Evolutionary conservation across 176 grass and related monocot genomes (phyloP).

Genomic region (Aegilops tauschii): DNA sequence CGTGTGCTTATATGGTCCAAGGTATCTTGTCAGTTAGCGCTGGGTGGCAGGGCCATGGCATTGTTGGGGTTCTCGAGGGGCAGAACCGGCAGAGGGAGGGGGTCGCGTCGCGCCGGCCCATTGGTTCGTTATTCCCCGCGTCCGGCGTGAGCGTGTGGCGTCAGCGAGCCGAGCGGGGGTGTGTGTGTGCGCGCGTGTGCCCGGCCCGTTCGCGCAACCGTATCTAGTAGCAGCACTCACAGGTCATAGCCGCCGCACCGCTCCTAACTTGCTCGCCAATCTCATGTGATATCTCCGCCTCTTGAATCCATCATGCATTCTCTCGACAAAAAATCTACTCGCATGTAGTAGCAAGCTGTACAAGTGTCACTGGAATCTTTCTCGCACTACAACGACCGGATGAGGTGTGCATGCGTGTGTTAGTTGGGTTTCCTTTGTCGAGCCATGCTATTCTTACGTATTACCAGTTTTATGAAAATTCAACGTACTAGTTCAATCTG

Average conservation of each 20-base stretch:
- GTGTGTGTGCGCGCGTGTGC: neutral
- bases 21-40: slow-evolving; percentile 38
- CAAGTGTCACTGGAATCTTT: too few species aligned
- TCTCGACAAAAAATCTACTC: too few species aligned
- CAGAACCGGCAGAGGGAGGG: neutral
- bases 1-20: slow-evolving; percentile 46
- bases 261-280: slow-evolving; percentile 18
- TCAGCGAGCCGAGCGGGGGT: neutral
- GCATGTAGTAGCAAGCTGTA: too few species aligned
- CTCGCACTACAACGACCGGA: too few species aligned
- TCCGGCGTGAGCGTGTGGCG: slow-evolving; percentile 36
- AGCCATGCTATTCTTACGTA: too few species aligned
- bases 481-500: too few species aligned
- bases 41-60: neutral
- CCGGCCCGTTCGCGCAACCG: neutral
- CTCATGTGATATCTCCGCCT: slow-evolving; percentile 29
- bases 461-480: too few species aligned
- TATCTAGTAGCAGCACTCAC: neutral
- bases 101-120: neutral
- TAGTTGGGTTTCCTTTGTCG: too few species aligned
- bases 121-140: slow-evolving; percentile 42
- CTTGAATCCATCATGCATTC: too few species aligned
- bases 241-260: neutral
- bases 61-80: neutral
- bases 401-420: too few species aligned